Percentiles rank a stretch among this genome's conserved stretches.
phyloP scores from a whole-genome alignment of 2,329 filamentous ascomycete species.

The Pezicula carpinea region DNA sequence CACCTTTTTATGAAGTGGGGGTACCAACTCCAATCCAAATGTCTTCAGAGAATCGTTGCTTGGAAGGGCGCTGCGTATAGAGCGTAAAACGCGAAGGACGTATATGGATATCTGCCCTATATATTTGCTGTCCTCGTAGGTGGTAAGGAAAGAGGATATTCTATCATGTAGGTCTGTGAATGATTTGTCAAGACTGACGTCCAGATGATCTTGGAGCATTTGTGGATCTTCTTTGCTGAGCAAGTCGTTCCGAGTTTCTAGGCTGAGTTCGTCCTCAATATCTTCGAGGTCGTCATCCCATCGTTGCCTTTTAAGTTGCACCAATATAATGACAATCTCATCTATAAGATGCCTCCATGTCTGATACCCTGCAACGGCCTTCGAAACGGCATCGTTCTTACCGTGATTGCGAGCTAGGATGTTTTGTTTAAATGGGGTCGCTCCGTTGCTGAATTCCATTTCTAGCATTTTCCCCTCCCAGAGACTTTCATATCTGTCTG shows the following conservation, averaged over 20 bases:
- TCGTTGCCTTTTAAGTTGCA: conserved; percentile 59
- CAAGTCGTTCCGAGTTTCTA: conserved; percentile 60
- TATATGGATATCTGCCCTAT: conserved; percentile 56
- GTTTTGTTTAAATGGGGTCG: conserved; percentile 61
- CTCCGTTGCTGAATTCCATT: conserved; percentile 61
- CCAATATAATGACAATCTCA: conserved; percentile 58
- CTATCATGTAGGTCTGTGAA: conserved; percentile 55
- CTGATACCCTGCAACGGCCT: conserved; percentile 59
- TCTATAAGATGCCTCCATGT: conserved; percentile 73
- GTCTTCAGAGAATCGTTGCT: conserved; percentile 41
- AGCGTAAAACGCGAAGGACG: conserved; percentile 67
- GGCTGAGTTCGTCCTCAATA: conserved; percentile 68
- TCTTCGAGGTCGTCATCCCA: conserved; percentile 72
- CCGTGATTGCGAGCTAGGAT: conserved; percentile 70
- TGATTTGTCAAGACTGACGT: conserved; percentile 49
- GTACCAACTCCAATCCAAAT: conserved; percentile 59
- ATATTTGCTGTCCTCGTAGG: conserved; percentile 40
- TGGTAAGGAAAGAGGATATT: conserved; percentile 45
- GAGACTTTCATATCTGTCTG: conserved; percentile 48
- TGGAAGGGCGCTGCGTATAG: conserved; percentile 65
- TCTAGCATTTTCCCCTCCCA: conserved; percentile 66
- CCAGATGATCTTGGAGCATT: conserved; percentile 54
- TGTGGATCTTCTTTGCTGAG: conserved; percentile 70
- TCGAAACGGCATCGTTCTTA: conserved; percentile 60
- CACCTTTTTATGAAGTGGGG: conserved; percentile 59